Percentiles rank a stretch among this genome's conserved stretches.
Conservation (phyloP, 2,329 filamentous ascomycete genomes). For the Epichloe gansuensis region DNA sequence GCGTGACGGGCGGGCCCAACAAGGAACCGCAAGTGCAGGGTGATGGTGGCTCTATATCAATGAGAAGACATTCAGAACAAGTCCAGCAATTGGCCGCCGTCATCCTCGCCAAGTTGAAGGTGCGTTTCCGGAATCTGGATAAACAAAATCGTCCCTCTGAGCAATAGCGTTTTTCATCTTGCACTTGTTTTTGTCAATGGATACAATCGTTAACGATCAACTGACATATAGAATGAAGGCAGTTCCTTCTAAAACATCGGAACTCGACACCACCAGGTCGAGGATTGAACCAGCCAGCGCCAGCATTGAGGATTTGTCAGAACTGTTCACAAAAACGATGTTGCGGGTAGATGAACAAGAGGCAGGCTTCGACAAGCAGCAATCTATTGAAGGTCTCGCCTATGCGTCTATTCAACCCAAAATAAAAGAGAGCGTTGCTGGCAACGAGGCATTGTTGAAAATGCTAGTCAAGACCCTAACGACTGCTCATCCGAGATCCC, state of each 20-base stretch:
- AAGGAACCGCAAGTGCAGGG: conserved; percentile 47
- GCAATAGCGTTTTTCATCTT: background rate
- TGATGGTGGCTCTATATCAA: conserved; percentile 44
- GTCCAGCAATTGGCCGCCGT: conserved; percentile 59
- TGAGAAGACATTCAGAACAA: conserved; percentile 48
- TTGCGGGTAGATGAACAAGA: conserved; percentile 41
- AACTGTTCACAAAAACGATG: conserved; percentile 55
- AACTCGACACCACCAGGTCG: conserved; percentile 27
- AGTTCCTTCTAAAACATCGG: conserved; percentile 33
- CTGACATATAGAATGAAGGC: conserved; percentile 41
- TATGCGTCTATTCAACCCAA: conserved; percentile 79
- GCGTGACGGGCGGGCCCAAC: conserved; percentile 35
- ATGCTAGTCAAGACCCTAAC: conserved; percentile 53
- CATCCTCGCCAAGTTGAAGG: conserved; percentile 60
- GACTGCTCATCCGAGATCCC: conserved; percentile 49
- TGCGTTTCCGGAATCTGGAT: conserved; percentile 14
- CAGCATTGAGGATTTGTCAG: conserved; percentile 53
- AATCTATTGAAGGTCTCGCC: conserved; percentile 80
- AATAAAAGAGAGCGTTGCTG: conserved; percentile 70
- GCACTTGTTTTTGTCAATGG: background rate
- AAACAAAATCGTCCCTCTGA: background rate
- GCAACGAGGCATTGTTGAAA: conserved; percentile 56
- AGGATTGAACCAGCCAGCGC: conserved; percentile 42
- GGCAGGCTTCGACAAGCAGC: conserved; percentile 43
- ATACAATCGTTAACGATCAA: conserved; percentile 26